These are phyloP conservation scores for Stramenopiles sp. DNA, from an alignment of 352 stramenopile species.

Conservation along the genomic window DNA sequence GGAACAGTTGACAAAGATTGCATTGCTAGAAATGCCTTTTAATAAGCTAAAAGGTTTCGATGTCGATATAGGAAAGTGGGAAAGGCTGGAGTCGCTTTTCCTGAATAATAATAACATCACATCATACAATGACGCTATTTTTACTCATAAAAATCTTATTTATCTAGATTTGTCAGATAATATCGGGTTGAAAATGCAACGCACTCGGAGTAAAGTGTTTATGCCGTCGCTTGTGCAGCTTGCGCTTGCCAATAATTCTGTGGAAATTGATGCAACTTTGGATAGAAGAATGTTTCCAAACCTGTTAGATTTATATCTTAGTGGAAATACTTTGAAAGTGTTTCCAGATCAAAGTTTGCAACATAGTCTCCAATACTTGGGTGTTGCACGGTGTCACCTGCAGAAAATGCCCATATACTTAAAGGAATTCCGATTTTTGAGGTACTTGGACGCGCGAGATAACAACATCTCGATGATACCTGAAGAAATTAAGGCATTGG, in stretches of 20 bases:
- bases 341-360: background rate
- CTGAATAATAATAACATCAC: background rate
- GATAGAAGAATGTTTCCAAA: background rate
- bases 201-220: background rate
- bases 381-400: background rate
- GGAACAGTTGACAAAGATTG: background rate
- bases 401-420: background rate
- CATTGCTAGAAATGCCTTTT: background rate
- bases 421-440: background rate
- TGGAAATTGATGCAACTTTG: background rate
- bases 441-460: background rate
- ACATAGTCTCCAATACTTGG: background rate
- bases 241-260: background rate
- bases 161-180: background rate
- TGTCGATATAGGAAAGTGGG: background rate
- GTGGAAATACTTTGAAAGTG: background rate
- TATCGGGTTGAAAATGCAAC: background rate
- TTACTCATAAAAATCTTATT: background rate
- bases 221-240: background rate
- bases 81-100: background rate
- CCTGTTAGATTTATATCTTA: background rate
- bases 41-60: background rate
- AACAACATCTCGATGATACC: background rate
- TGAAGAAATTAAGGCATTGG: background rate
- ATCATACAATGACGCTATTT: background rate